These are phyloP conservation scores for Neopestalotiopsis sp. DNA, from an alignment of 2,329 filamentous ascomycete species.

Conservation along the genomic window DNA sequence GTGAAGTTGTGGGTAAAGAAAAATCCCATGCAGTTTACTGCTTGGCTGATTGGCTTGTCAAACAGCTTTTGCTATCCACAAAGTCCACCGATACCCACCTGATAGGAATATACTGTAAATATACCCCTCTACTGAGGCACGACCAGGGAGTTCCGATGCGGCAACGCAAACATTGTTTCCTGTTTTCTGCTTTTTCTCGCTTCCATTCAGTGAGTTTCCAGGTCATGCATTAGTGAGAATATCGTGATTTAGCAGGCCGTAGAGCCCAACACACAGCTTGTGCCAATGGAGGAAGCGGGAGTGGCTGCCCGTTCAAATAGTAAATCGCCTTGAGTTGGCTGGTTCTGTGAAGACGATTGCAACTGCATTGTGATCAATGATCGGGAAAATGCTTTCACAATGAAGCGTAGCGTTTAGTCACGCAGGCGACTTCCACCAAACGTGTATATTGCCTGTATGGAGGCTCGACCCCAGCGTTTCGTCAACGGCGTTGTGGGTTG, in stretches of 20 bases:
- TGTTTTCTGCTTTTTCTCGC: neutral
- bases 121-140: neutral
- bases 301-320: too few relatives aligned
- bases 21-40: neutral
- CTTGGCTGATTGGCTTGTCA: slow-evolving; percentile 1
- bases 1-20: neutral
- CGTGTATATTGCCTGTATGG: neutral
- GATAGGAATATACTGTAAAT: neutral
- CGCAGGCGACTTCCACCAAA: neutral
- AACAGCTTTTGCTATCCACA: neutral
- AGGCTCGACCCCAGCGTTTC: neutral
- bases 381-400: too few relatives aligned
- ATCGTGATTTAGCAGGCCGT: neutral
- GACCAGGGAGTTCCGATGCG: neutral
- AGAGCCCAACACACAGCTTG: too few relatives aligned
- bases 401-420: too few relatives aligned
- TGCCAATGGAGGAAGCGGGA: too few relatives aligned
- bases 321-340: too few relatives aligned
- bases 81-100: slow-evolving; percentile 2
- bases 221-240: neutral
- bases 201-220: neutral
- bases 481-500: neutral
- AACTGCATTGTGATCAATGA: too few relatives aligned
- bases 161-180: neutral
- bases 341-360: too few relatives aligned